Percentiles rank a stretch among this genome's conserved stretches.
Evolutionary conservation across 2,329 filamentous ascomycete species (phyloP).

Genomic region (Fusarium guadeloupense): DNA sequence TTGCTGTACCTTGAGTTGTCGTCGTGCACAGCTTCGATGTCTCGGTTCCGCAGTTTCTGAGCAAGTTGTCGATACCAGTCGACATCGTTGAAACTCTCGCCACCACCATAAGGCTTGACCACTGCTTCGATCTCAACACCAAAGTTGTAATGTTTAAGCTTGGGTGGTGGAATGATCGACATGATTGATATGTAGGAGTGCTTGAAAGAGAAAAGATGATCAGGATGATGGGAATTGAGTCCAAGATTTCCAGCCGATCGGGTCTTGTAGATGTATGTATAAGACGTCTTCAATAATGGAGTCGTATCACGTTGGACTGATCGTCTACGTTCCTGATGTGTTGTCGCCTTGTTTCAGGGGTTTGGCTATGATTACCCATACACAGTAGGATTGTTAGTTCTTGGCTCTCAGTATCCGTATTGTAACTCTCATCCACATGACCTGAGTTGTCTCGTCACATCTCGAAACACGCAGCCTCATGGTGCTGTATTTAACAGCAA

Average conservation of each 20-base stretch:
- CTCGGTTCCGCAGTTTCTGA: slow-evolving; percentile 51
- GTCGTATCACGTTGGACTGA: slow-evolving; percentile 12
- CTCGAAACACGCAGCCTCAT: slow-evolving; percentile 15
- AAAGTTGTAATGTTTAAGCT: slow-evolving; percentile 52
- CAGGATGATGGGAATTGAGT: background rate
- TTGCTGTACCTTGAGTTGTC: slow-evolving; percentile 53
- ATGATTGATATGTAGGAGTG: background rate
- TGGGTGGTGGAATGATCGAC: slow-evolving; percentile 25
- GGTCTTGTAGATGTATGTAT: slow-evolving; percentile 19
- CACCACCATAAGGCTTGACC: slow-evolving; percentile 50
- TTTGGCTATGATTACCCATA: slow-evolving; percentile 2
- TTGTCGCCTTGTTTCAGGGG: slow-evolving; percentile 10
- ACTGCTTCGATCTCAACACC: slow-evolving; percentile 53
- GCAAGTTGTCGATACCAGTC: slow-evolving; percentile 54
- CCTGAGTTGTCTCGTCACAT: slow-evolving; percentile 24
- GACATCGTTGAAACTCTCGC: slow-evolving; percentile 50
- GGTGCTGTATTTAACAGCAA: slow-evolving; percentile 26
- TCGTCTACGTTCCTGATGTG: slow-evolving; percentile 4
- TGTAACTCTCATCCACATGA: slow-evolving; percentile 11
- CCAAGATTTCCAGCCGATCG: slow-evolving; percentile 12
- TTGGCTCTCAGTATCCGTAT: slow-evolving; percentile 19
- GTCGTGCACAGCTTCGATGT: slow-evolving; percentile 51
- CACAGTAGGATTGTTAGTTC: slow-evolving; percentile 5
- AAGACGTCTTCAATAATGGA: slow-evolving; percentile 2
- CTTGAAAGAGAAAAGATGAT: slow-evolving; percentile 15